Conservation (phyloP, 768 basidiomycete species). For the Cyclocybe aegerita region DNA sequence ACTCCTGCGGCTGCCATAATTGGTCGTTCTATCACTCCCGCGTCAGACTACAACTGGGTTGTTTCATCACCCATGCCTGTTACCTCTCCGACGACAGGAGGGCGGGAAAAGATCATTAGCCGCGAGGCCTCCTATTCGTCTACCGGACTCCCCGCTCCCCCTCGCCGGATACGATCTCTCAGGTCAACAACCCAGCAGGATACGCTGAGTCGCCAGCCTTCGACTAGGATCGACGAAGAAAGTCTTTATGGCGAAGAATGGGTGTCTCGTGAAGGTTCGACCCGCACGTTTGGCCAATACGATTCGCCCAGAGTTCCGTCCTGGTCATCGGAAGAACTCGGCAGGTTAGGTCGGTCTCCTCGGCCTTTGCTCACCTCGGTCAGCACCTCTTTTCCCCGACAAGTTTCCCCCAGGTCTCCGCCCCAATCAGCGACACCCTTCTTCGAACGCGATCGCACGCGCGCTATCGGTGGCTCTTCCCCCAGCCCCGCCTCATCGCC, state of each 20-base stretch:
- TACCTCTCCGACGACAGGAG: slow-evolving; percentile 5
- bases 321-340: slow-evolving; percentile 12
- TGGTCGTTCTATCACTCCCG: slow-evolving; percentile 26
- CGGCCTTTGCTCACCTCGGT: slow-evolving; percentile 14
- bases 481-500: not conserved
- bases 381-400: slow-evolving; percentile 4
- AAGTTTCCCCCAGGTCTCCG: slow-evolving; percentile 1
- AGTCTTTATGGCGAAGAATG: slow-evolving; percentile 1
- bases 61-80: slow-evolving; percentile 21
- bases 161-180: slow-evolving; percentile 22
- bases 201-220: slow-evolving; percentile 1
- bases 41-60: slow-evolving; percentile 18
- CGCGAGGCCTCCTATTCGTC: slow-evolving; percentile 23
- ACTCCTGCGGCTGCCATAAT: slow-evolving; percentile 13
- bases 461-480: not conserved
- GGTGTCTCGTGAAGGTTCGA: slow-evolving; percentile 16
- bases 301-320: slow-evolving; percentile 12
- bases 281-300: slow-evolving; percentile 15
- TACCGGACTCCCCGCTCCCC: slow-evolving; percentile 35
- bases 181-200: not conserved
- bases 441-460: not conserved
- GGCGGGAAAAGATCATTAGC: slow-evolving; percentile 16
- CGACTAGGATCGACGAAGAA: not conserved
- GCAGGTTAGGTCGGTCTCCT: slow-evolving; percentile 12
- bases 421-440: slow-evolving; percentile 2